Conservation (phyloP, 768 basidiomycete genomes). For the Amanita exitialis region DNA sequence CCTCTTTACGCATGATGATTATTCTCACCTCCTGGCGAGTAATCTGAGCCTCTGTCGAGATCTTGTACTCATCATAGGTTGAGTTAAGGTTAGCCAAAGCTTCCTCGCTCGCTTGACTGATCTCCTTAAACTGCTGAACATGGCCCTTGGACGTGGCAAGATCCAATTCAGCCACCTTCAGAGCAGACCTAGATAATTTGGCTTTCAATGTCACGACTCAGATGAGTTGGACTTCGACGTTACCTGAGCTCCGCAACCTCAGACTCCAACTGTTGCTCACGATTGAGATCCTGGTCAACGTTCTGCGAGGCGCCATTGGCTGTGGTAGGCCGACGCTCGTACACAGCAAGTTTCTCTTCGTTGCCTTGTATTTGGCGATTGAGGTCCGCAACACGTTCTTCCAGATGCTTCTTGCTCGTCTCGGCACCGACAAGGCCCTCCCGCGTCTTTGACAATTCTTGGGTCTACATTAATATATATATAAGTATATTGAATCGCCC, state of each 20-base stretch:
- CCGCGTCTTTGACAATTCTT: slow-evolving; percentile 58
- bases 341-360: slow-evolving; percentile 80
- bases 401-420: slow-evolving; percentile 70
- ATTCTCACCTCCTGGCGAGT: slow-evolving; percentile 51
- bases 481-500: slow-evolving; percentile 1
- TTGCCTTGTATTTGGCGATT: slow-evolving; percentile 58
- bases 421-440: slow-evolving; percentile 65
- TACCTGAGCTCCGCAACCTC: slow-evolving; percentile 84
- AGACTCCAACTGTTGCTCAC: slow-evolving; percentile 72
- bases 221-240: slow-evolving; percentile 9
- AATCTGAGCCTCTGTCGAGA: slow-evolving; percentile 60
- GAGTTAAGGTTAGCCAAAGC: slow-evolving; percentile 59
- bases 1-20: neutral
- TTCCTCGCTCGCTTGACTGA: slow-evolving; percentile 73
- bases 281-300: slow-evolving; percentile 37
- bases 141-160: slow-evolving; percentile 60
- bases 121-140: slow-evolving; percentile 79
- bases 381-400: slow-evolving; percentile 59
- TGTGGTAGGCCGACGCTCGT: slow-evolving; percentile 54
- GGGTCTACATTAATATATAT: slow-evolving; percentile 29
- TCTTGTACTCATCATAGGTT: slow-evolving; percentile 76
- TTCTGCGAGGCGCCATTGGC: slow-evolving; percentile 20
- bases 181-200: slow-evolving; percentile 40
- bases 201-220: neutral
- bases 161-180: slow-evolving; percentile 75